These are phyloP conservation scores for Sugiyamaella sp. DNA, from an alignment of 1,139 yeast species.

Conservation along the genomic window DNA sequence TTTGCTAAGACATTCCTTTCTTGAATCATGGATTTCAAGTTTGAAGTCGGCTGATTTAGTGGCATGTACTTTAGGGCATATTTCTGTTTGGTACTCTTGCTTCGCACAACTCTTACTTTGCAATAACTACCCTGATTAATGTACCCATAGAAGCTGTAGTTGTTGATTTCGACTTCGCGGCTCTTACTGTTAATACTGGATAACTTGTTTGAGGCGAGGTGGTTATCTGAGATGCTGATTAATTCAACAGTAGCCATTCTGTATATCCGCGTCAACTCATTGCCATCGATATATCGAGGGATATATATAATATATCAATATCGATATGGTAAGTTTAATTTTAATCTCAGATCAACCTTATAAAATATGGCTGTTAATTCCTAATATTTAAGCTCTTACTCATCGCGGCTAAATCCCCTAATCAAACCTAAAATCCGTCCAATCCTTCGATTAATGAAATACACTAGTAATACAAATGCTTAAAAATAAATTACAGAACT, in stretches of 20 bases:
- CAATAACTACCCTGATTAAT: conserved; percentile 53
- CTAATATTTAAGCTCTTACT: no score
- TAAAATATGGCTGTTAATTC: background rate
- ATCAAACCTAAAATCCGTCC: background rate
- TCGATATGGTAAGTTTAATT: background rate
- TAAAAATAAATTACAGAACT: conserved; percentile 11
- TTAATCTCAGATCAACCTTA: background rate
- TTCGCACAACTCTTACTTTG: conserved; percentile 68
- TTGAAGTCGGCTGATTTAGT: conserved; percentile 3
- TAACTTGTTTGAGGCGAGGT: background rate
- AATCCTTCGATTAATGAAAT: background rate
- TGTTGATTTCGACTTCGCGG: conserved; percentile 19
- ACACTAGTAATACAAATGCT: conserved; percentile 3
- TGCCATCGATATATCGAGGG: no score
- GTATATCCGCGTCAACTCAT: no score
- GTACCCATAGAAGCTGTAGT: conserved; percentile 26
- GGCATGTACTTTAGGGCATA: conserved; percentile 71
- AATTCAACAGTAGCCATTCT: background rate
- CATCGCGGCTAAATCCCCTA: background rate
- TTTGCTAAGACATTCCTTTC: conserved; percentile 64
- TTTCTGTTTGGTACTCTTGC: conserved; percentile 54
- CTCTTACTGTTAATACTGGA: background rate
- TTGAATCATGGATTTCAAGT: conserved; percentile 43
- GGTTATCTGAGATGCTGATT: background rate
- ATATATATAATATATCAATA: no score